Percentiles rank a stretch among this genome's conserved stretches.
Evolutionary conservation across 805 yeast genomes (phyloP).

Genomic region (Candida mattraensis): DNA sequence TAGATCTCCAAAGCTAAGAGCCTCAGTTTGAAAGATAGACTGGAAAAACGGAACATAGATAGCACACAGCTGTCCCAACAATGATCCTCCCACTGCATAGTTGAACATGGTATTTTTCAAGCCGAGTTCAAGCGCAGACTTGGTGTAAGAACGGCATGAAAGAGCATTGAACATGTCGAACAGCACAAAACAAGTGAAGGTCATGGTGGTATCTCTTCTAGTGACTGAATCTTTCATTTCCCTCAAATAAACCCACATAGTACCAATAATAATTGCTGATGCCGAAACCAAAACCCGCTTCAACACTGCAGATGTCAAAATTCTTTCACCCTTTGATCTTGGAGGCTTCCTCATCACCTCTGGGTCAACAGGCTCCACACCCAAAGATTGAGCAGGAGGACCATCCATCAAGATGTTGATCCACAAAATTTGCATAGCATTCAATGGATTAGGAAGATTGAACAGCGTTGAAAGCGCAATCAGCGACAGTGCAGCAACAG

Average conservation of each 20-base stretch:
- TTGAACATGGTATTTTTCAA: conserved; percentile 87
- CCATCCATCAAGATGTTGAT: conserved; percentile 98
- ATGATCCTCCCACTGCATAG: conserved; percentile 83
- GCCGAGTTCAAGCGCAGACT: conserved; percentile 82
- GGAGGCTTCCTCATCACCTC: conserved; percentile 98
- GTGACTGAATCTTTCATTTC: conserved; percentile 90
- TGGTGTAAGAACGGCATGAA: conserved; percentile 84
- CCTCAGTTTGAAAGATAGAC: conserved; percentile 90
- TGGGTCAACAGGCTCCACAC: conserved; percentile 96
- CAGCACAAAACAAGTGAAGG: conserved; percentile 93
- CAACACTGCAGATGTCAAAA: conserved; percentile 68
- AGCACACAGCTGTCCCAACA: conserved; percentile 90
- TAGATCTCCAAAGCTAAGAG: conserved; percentile 71
- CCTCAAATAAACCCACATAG: conserved; percentile 78
- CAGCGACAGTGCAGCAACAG: conserved; percentile 90
- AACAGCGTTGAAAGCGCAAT: conserved; percentile 86
- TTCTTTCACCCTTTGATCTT: conserved; percentile 81
- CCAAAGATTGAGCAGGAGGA: conserved; percentile 97
- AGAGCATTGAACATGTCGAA: conserved; percentile 97
- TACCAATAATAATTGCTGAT: conserved; percentile 73
- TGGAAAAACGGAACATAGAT: conserved; percentile 94
- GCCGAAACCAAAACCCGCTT: conserved; percentile 79
- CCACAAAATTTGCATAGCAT: conserved; percentile 98
- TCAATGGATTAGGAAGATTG: conserved; percentile 88
- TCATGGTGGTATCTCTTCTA: conserved; percentile 97